These are phyloP conservation scores for Schwanniomyces etchellsii DNA, from an alignment of 1,139 yeast species.

Conservation along the genomic window DNA sequence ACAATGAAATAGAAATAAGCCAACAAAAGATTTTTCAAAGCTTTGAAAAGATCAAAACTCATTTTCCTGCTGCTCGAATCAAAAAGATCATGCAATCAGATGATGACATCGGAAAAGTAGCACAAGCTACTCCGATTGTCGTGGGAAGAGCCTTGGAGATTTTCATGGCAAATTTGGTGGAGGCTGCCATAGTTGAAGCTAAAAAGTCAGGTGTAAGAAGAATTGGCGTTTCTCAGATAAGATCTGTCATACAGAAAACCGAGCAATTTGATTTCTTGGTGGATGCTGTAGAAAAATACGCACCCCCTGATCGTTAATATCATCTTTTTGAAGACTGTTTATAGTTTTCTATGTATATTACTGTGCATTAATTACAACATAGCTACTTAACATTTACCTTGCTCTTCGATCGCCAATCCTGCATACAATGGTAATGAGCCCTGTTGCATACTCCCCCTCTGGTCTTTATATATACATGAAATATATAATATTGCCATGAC, in stretches of 20 bases:
- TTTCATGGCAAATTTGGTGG: slow-evolving; percentile 85
- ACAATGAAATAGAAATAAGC: background rate
- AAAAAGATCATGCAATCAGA: slow-evolving; percentile 97
- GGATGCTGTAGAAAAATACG: slow-evolving; percentile 64
- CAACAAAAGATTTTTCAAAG: slow-evolving; percentile 27
- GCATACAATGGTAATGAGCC: no score
- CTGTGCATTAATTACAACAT: background rate
- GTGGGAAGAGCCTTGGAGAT: slow-evolving; percentile 93
- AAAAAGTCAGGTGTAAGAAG: slow-evolving; percentile 71
- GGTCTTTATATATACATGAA: no score
- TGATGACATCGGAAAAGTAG: slow-evolving; percentile 97
- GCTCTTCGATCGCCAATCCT: no score
- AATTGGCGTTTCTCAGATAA: slow-evolving; percentile 77
- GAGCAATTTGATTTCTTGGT: slow-evolving; percentile 91
- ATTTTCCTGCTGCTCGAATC: slow-evolving; percentile 95
- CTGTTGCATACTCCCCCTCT: no score
- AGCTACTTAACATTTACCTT: no score
- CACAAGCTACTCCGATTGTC: slow-evolving; percentile 96
- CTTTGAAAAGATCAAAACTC: slow-evolving; percentile 69
- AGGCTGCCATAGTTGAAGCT: slow-evolving; percentile 77
- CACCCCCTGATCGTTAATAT: slow-evolving; percentile 23
- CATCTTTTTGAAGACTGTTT: background rate
- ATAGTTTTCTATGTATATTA: background rate
- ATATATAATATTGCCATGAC: no score
- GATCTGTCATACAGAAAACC: slow-evolving; percentile 75